Base-by-base conservation (phyloP, 2,329 filamentous ascomycete species). In the Monosporascus sp. region DNA sequence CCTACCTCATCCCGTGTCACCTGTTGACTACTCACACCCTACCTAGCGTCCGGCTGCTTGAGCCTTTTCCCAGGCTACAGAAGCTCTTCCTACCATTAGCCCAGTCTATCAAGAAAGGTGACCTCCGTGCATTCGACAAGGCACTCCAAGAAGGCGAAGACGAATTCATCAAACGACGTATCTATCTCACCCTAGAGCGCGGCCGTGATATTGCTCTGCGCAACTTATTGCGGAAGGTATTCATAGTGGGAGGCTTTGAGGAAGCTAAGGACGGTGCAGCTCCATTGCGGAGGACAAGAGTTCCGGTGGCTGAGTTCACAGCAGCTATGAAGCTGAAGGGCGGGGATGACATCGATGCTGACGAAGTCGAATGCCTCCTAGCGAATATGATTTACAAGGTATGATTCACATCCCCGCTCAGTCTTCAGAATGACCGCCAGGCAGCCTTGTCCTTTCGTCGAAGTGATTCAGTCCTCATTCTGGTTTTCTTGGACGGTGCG, bases 341-440 rank as follows among this genome's bases (percentile, higher is more conserved):
- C 59, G 77, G 79, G 51, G 78, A 88, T 65, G 73, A 77, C 36
- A 76, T 95, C 36, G 94, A 97, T 62, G 79, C 82, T 34, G 95
- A 99, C 66, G 94, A 99, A 71, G 92, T 97, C 4, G 95, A 99
- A 71, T 99, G 94, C 69, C 74, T 97, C 62, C 68, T 99, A 64
- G 90, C 94, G 27, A 97, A 97, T 68, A 89, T 97, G 82, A 96
- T 99, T 57, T 99, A 97, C 77, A 99, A 97, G 84, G 93, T 96
- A 72, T 60, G 72, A 46, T 27, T 38, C 49, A n/a, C 18, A 47
- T 36, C 25, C 49, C 15, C 44, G 22, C 24, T 15, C 25, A 38
- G 14, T 5, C 36, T 3, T 4, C 18, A 22, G 15, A 44, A 44
- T 14, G 20, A 9, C 46, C 3, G 18, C 39, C 17, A 37, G 5